Conservation (phyloP, 768 basidiomycete genomes). For the Porpolomopsis calyptriformis region DNA sequence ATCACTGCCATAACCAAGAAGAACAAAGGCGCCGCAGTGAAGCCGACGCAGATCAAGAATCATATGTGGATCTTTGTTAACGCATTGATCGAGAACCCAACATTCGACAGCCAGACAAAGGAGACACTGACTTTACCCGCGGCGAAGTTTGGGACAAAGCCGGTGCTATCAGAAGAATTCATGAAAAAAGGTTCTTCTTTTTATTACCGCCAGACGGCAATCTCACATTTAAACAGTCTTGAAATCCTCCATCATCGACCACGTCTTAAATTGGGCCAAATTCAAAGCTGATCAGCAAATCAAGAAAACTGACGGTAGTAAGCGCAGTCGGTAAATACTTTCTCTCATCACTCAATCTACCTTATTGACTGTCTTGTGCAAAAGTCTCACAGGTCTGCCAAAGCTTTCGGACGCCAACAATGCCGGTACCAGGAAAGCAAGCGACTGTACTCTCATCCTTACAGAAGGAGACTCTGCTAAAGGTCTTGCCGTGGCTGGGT, state of each 20-base stretch:
- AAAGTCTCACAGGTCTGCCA: constrained; percentile 77
- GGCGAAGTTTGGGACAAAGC: constrained; percentile 86
- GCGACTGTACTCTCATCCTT: constrained; percentile 85
- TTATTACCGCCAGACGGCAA: background rate
- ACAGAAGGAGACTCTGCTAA: constrained; percentile 99
- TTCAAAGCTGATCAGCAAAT: constrained; percentile 94
- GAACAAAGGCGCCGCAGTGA: constrained; percentile 94
- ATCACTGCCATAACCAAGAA: constrained; percentile 83
- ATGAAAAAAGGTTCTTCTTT: constrained; percentile 74
- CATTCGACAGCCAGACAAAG: constrained; percentile 99
- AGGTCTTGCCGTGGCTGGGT: constrained; percentile 87
- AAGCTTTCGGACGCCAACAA: constrained; percentile 97
- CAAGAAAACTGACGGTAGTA: constrained; percentile 91
- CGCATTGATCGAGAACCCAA: constrained; percentile 90
- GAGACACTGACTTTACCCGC: constrained; percentile 82
- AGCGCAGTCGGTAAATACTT: constrained; percentile 62
- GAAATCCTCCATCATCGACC: constrained; percentile 85
- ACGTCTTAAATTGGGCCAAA: constrained; percentile 91
- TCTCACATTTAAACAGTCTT: constrained; percentile 39
- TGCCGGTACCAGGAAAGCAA: constrained; percentile 74
- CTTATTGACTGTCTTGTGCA: background rate
- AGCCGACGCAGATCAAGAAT: constrained; percentile 87
- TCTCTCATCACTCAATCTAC: background rate
- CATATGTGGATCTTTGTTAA: constrained; percentile 99
- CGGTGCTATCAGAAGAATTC: constrained; percentile 79